phyloP scores from a whole-genome alignment of 176 grass and related monocot species.

The Calamus simplicifolius region DNA sequence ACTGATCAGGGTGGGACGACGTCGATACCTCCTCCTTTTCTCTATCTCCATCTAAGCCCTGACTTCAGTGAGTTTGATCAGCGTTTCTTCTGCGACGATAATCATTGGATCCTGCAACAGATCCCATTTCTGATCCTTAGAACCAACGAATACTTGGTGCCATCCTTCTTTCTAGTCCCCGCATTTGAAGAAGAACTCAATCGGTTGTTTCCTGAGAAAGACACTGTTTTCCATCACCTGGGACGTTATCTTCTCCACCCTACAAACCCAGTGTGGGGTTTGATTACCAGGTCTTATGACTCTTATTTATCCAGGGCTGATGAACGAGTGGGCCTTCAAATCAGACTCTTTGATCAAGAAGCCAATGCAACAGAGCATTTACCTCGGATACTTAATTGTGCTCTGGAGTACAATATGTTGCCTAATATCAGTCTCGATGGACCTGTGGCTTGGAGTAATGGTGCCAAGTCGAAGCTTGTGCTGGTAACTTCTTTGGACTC shows the following conservation, averaged over 20 bases:
- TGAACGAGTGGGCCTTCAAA: conserved; percentile 50
- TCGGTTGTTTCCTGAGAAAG: conserved; percentile 54
- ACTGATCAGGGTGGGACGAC: neutral
- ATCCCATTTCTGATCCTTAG: conserved; percentile 65
- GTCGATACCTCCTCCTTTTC: conserved; percentile 38
- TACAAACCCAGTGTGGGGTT: conserved; percentile 60
- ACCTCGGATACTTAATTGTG: conserved; percentile 45
- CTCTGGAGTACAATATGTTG: conserved; percentile 33
- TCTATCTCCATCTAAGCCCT: conserved; percentile 48
- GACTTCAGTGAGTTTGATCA: conserved; percentile 20
- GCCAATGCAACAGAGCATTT: conserved; percentile 40
- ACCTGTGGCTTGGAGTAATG: neutral
- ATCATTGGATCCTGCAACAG: conserved; percentile 43
- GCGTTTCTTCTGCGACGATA: conserved; percentile 57
- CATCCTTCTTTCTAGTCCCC: conserved; percentile 47
- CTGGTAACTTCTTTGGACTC: conserved; percentile 44
- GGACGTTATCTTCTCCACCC: conserved; percentile 65
- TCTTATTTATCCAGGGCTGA: conserved; percentile 48
- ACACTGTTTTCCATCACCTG: conserved; percentile 68
- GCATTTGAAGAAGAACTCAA: conserved; percentile 41
- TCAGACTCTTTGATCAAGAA: conserved; percentile 36
- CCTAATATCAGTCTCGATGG: conserved; percentile 8
- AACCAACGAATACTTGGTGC: conserved; percentile 66
- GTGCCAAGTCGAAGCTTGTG: conserved; percentile 27
- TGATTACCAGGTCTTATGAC: conserved; percentile 32